Evolutionary conservation across 305 asterid genomes (phyloP).

Genomic region (Fraxinus sp.): DNA sequence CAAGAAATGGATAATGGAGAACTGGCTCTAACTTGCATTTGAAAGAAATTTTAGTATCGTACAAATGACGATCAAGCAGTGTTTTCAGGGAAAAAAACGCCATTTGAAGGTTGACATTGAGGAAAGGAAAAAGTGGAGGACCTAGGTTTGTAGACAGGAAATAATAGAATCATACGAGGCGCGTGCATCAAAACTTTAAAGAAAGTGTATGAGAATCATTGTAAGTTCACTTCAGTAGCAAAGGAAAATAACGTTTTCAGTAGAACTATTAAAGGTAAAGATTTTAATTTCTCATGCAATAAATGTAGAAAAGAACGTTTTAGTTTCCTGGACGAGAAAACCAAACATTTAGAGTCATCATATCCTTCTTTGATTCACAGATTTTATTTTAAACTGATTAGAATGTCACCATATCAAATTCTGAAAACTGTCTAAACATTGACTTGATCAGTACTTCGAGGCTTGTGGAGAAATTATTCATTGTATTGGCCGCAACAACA

Average conservation of each 20-base stretch:
- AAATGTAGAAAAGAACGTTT: background rate
- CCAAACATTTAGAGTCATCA: background rate
- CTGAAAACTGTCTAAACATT: background rate
- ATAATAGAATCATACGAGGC: no score
- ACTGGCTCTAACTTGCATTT: no score
- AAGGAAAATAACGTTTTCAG: background rate
- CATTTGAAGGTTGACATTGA: background rate
- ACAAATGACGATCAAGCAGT: background rate
- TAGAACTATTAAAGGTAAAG: background rate
- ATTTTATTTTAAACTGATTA: background rate
- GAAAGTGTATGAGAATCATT: no score
- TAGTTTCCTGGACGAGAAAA: background rate
- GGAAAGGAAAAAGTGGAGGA: background rate
- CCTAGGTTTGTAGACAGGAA: no score
- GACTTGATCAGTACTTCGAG: background rate
- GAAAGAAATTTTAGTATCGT: no score
- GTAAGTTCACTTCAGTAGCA: background rate
- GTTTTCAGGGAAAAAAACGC: background rate
- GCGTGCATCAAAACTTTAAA: no score
- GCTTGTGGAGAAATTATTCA: constrained; percentile 23
- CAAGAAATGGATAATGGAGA: no score
- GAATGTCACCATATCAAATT: background rate
- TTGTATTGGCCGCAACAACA: constrained; percentile 58
- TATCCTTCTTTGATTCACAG: background rate
- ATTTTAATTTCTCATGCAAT: background rate